Evolutionary conservation across 2,329 filamentous ascomycete species (phyloP).

Genomic region (Cladosporium cucumerinum): DNA sequence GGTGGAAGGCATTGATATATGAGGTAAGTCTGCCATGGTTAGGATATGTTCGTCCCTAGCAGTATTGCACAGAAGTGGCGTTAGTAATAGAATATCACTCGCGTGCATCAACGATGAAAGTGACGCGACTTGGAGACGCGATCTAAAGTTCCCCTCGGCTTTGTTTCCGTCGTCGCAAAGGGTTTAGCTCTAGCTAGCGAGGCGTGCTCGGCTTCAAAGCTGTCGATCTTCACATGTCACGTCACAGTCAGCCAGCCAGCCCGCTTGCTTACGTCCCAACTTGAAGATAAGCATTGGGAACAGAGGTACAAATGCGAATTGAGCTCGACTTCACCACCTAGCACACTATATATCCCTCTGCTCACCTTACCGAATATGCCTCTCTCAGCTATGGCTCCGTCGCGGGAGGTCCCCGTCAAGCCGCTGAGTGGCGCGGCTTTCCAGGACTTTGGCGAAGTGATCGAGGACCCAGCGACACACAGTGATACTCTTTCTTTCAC

Average conservation of each 20-base stretch:
- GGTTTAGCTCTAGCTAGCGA: too few species aligned
- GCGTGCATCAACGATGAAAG: background rate
- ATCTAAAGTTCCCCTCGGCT: slow-evolving; percentile 4
- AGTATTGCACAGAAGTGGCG: background rate
- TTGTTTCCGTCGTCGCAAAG: background rate
- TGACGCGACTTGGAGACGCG: slow-evolving; percentile 1
- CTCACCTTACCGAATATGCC: slow-evolving; percentile 30
- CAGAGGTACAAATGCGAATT: slow-evolving; percentile 10
- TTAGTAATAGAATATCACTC: background rate
- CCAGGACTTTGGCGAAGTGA: slow-evolving; percentile 75
- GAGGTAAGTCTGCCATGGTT: background rate
- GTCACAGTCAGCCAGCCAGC: background rate
- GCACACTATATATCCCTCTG: background rate
- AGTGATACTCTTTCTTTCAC: slow-evolving; percentile 41
- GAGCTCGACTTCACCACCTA: background rate
- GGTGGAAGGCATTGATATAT: background rate
- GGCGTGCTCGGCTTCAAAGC: background rate
- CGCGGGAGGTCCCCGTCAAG: slow-evolving; percentile 52
- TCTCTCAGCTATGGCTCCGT: slow-evolving; percentile 37
- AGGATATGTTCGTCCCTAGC: background rate
- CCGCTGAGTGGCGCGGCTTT: slow-evolving; percentile 65
- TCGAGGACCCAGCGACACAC: slow-evolving; percentile 62
- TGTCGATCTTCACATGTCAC: slow-evolving; percentile 15
- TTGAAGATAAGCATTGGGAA: slow-evolving; percentile 11
- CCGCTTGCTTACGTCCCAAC: slow-evolving; percentile 9